Conservation (phyloP, 331 rosid species). For the Stylosanthes scabra region DNA sequence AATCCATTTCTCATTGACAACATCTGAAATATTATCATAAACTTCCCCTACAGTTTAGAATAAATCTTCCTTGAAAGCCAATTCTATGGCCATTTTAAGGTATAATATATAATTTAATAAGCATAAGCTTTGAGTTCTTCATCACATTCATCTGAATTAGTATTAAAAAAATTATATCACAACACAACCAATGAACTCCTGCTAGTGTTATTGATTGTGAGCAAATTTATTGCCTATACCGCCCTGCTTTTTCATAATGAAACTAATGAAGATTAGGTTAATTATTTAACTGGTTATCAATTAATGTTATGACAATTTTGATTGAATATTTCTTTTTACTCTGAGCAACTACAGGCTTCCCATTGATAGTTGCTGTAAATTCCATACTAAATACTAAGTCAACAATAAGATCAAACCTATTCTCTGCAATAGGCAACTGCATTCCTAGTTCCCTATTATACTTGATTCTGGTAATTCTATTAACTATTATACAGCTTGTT, state of each 20-base stretch:
- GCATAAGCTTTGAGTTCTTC: conserved; percentile 18
- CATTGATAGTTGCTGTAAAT: conserved; percentile 6
- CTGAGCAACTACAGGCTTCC: conserved; percentile 13
- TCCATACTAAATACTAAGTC: not conserved
- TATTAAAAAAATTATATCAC: no score
- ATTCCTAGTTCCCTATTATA: not conserved
- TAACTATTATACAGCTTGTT: conserved; percentile 11
- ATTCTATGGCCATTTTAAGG: conserved; percentile 21
- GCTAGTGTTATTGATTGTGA: not conserved
- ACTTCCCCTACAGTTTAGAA: conserved; percentile 5
- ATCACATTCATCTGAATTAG: no score
- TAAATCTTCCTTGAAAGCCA: not conserved
- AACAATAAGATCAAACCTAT: not conserved
- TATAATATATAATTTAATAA: not conserved
- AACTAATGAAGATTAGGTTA: conserved; percentile 9
- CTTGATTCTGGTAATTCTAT: conserved; percentile 8
- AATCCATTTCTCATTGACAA: conserved; percentile 82
- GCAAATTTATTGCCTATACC: not conserved
- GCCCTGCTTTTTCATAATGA: conserved; percentile 11
- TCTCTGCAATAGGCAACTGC: not conserved
- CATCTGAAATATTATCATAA: conserved; percentile 64
- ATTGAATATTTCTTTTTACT: not conserved
- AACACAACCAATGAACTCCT: not conserved
- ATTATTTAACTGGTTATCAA: not conserved
- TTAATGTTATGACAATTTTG: not conserved